Evolutionary conservation across 176 grass and related monocot species (phyloP).

Genomic region (Saccharum spontaneum): DNA sequence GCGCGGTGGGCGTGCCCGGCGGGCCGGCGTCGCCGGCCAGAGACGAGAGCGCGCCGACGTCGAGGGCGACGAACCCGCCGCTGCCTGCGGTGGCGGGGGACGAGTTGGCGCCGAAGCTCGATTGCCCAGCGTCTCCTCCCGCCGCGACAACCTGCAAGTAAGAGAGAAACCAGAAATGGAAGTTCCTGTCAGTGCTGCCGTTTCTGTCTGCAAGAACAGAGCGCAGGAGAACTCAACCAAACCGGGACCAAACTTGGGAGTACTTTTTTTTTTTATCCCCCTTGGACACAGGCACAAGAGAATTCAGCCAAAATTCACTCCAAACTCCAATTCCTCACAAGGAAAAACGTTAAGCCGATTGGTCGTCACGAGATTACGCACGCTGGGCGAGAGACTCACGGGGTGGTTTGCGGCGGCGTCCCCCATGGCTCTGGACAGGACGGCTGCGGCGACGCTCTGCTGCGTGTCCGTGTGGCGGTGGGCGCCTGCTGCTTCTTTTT

Average conservation of each 20-base stretch:
- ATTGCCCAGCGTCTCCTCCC: not conserved
- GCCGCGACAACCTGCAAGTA: constrained; percentile 1
- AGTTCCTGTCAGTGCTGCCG: not conserved
- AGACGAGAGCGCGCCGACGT: constrained; percentile 55
- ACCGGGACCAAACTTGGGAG: not conserved
- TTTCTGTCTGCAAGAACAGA: not conserved
- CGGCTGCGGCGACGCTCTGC: not conserved
- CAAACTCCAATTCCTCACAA: not conserved
- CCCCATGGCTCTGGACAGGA: constrained; percentile 27
- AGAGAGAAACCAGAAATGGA: not conserved
- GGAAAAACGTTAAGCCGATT: not conserved
- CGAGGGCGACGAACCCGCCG: constrained; percentile 67
- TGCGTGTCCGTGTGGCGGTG: not conserved
- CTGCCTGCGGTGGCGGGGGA: constrained; percentile 25
- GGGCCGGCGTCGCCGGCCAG: constrained; percentile 28
- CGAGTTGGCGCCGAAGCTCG: not conserved
- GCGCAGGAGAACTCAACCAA: not conserved
- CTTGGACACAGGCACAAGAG: not conserved
- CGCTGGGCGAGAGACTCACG: constrained; percentile 18
- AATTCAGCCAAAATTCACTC: not conserved
- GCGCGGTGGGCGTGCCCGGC: constrained; percentile 6
- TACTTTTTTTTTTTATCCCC: too few species aligned
- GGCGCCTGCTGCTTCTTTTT: not conserved
- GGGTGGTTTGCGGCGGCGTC: constrained; percentile 26
- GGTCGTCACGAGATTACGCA: not conserved